Evolutionary conservation across 140 eudicot genomes (phyloP).

Genomic region (Senecio squalidus): DNA sequence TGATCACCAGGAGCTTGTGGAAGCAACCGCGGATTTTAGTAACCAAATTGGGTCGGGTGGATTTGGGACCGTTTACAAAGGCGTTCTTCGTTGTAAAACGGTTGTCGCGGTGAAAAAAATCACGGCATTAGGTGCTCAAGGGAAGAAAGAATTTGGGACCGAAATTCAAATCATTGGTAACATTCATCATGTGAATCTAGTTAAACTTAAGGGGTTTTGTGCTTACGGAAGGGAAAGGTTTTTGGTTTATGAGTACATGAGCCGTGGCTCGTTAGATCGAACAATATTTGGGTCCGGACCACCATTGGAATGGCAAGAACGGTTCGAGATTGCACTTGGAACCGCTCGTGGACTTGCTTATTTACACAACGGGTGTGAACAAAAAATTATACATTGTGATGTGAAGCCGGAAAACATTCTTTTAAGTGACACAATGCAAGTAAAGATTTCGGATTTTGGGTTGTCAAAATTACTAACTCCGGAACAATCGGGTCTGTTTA

Average conservation of each 20-base stretch:
- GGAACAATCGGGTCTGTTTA: constrained; percentile 32
- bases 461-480: constrained; percentile 33
- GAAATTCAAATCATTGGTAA: constrained; percentile 45
- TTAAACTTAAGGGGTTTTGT: constrained; percentile 43
- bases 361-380: constrained; percentile 43
- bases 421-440: constrained; percentile 30
- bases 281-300: constrained; percentile 28
- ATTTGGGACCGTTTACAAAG: constrained; percentile 48
- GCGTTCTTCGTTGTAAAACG: constrained; percentile 29
- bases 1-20: constrained; percentile 23
- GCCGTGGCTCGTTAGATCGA: constrained; percentile 40
- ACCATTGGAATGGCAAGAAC: constrained; percentile 37
- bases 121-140: constrained; percentile 31
- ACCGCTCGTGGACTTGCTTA: constrained; percentile 52
- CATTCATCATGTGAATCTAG: constrained; percentile 44
- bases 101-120: constrained; percentile 48
- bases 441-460: constrained; percentile 49
- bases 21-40: constrained; percentile 37
- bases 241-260: constrained; percentile 50
- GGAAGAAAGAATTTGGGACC: constrained; percentile 43
- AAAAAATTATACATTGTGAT: constrained; percentile 48
- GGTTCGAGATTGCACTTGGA: constrained; percentile 42
- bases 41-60: constrained; percentile 44
- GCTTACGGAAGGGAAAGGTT: constrained; percentile 39
- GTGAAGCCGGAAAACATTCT: constrained; percentile 51